Base-by-base conservation (phyloP, 768 basidiomycete genomes). In the Candolleomyces aberdarensis region DNA sequence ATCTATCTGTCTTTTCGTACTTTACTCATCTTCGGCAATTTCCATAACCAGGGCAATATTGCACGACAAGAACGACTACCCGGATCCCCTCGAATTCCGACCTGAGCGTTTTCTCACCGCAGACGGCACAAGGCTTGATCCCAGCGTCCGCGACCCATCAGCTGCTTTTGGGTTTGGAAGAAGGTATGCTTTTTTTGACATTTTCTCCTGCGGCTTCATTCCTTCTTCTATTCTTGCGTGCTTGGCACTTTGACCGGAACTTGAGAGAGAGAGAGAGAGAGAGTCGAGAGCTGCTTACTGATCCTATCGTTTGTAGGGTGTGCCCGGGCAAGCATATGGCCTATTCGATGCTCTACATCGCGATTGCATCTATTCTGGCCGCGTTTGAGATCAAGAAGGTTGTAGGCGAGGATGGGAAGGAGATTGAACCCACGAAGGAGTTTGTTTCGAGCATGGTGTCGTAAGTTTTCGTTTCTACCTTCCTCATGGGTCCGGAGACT, bases 361-460 rank as follows among this genome's bases (percentile, higher is more conserved):
- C 58, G 44, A 64, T 66, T 13, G 63, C 62, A 7, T 65, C 65
- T 0, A 65, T 68, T 19, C 36, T 68, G 31, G 52, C 65, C 26
- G 61, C 60, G 31, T 68, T 66, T 44, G 61, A 65, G 39, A 60
- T 71, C 9, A 64, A 64, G 29, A 68, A 69, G 48, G 67, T 70
- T n/a, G 63, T 68, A 3, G 68, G 71, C 60, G 67, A 69, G 29
- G 61, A 67, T 58, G 70, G 72, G 26, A 63, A 67, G 10, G 43
- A 61, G 3, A 58, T 71, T 15, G 69, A 69, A 50, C 72, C 72
- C 8, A 64, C 62, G 22, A 62, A 66, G 47, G 61, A 70, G 13
- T 73, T 62, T 43, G 65, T 70, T 20, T 71, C 71, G 19, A 64
- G 70, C 11, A 66, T 73, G 44, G 69, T 71, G 55, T 65, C 68